Evolutionary conservation across 306 rosid genomes (phyloP).

Genomic region (Vicia faba): DNA sequence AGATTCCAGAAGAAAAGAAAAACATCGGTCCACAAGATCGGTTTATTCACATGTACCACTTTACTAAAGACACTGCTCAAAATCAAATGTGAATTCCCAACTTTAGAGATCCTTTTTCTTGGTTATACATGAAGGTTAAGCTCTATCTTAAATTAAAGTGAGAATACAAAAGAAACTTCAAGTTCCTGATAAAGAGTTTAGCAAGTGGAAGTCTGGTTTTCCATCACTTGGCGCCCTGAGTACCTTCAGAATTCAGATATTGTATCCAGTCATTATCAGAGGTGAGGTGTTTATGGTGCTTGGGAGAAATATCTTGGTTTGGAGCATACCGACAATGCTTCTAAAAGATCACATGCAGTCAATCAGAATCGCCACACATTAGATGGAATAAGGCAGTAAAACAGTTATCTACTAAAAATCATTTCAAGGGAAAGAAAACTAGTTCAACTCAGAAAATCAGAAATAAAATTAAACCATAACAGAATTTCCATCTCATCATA

Average conservation of each 20-base stretch:
- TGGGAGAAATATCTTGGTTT: slow-evolving; percentile 96
- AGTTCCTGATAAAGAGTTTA: slow-evolving; percentile 77
- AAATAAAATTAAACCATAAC: too few relatives aligned
- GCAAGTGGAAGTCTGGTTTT: slow-evolving; percentile 91
- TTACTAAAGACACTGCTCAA: slow-evolving; percentile 77
- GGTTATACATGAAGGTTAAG: slow-evolving; percentile 83
- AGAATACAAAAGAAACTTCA: slow-evolving; percentile 76
- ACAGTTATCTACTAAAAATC: too few relatives aligned
- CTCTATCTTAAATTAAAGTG: slow-evolving; percentile 66
- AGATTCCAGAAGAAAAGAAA: slow-evolving; percentile 88
- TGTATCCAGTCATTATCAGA: slow-evolving; percentile 80
- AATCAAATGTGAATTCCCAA: slow-evolving; percentile 86
- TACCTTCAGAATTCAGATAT: slow-evolving; percentile 78
- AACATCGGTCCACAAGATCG: slow-evolving; percentile 71
- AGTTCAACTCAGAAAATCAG: too few relatives aligned
- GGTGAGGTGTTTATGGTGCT: slow-evolving; percentile 90
- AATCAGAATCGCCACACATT: too few relatives aligned
- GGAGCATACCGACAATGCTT: slow-evolving; percentile 84
- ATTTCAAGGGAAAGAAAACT: too few relatives aligned
- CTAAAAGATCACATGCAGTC: slow-evolving; percentile 71
- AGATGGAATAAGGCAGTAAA: too few relatives aligned
- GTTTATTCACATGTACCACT: slow-evolving; percentile 78
- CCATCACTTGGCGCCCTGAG: slow-evolving; percentile 80
- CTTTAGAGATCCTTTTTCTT: slow-evolving; percentile 89
- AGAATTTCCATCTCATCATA: too few relatives aligned